Percentiles rank a stretch among this genome's conserved stretches.
Conservation (phyloP, 305 asterid species). For the Fraxinus platypoda region DNA sequence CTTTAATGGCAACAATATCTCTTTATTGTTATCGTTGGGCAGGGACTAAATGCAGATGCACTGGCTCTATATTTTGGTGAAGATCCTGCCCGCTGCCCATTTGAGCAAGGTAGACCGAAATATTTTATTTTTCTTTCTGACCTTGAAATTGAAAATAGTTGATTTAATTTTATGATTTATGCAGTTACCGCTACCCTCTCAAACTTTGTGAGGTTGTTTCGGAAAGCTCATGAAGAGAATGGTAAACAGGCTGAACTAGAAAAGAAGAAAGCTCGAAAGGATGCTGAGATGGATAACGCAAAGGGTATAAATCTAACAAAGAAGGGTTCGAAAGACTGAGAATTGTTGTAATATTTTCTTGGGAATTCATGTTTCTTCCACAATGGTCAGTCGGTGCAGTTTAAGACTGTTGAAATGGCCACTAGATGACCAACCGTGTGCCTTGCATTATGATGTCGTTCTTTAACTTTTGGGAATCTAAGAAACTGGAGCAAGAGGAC, state of each 20-base stretch:
- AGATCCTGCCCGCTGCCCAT: slow-evolving; percentile 87
- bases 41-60: slow-evolving; percentile 93
- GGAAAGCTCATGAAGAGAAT: slow-evolving; percentile 88
- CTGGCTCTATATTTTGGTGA: slow-evolving; percentile 83
- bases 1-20: slow-evolving; percentile 3
- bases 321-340: slow-evolving; percentile 42
- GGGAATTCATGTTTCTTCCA: slow-evolving; percentile 22
- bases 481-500: slow-evolving; percentile 23
- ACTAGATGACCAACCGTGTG: slow-evolving; percentile 27
- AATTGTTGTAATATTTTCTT: slow-evolving; percentile 23
- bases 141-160: slow-evolving; percentile 27
- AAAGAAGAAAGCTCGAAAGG: slow-evolving; percentile 90
- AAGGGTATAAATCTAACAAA: slow-evolving; percentile 50
- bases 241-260: slow-evolving; percentile 82
- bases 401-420: slow-evolving; percentile 18
- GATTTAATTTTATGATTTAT: slow-evolving; percentile 33
- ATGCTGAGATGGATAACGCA: slow-evolving; percentile 61
- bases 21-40: slow-evolving; percentile 20
- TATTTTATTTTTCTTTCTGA: slow-evolving; percentile 2
- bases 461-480: slow-evolving; percentile 17
- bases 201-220: slow-evolving; percentile 89
- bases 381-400: slow-evolving; percentile 17
- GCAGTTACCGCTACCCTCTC: slow-evolving; percentile 92
- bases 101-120: slow-evolving; percentile 77
- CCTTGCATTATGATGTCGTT: slow-evolving; percentile 23